Base-by-base conservation (phyloP, 2,329 filamentous ascomycete genomes). In the Stachybotrys chartarum region DNA sequence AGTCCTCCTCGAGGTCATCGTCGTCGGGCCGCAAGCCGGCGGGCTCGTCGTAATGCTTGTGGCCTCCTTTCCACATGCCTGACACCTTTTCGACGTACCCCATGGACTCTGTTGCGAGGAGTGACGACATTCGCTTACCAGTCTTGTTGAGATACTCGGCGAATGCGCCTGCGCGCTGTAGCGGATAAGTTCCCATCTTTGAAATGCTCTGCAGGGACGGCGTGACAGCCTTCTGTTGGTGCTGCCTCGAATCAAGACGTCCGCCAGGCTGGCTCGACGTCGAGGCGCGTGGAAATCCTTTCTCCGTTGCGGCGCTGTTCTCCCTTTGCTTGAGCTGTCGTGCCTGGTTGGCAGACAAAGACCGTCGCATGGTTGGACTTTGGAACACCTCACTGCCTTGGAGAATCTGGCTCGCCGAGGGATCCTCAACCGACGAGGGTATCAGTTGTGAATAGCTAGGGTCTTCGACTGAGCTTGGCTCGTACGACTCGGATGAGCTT, bases 61-160 rank as follows among this genome's bases (percentile, higher is more conserved):
- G 86, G 12, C 90, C 90, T 39, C 94, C 94, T 61, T 91, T 90
- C 85, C 94, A 94, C 89, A 97, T 97, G 44, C 91, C 93, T 0
- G 93, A 96, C 0, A 97, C 92, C 70, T 97, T 97, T 66, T 95
- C 92, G 35, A 96, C 87, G 67, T 97, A 97, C 1, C 91, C 91
- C 86, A 96, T 96, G 0, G 93, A 95, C 69, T 97, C 92, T 0
- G 87, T 90, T 7, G 93, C 90, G 50, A 97, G 74, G 8, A 96
- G 74, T 31, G 79, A 90, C 57, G 90, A 90, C 85, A 97, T 90
- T 39, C 85, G 84, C 61, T 89, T 88, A 24, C 91, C 87, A 24
- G 88, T 85, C 55, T 81, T 87, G 65, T 88, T 90, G 53, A 97
- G 76, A 66, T 91, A 96, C 50, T 86, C 90, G 8, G 91, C 91